Percentiles rank a stretch among this genome's conserved stretches.
Evolutionary conservation across 768 basidiomycete species (phyloP).

Genomic region (Suillus cothurnatus): DNA sequence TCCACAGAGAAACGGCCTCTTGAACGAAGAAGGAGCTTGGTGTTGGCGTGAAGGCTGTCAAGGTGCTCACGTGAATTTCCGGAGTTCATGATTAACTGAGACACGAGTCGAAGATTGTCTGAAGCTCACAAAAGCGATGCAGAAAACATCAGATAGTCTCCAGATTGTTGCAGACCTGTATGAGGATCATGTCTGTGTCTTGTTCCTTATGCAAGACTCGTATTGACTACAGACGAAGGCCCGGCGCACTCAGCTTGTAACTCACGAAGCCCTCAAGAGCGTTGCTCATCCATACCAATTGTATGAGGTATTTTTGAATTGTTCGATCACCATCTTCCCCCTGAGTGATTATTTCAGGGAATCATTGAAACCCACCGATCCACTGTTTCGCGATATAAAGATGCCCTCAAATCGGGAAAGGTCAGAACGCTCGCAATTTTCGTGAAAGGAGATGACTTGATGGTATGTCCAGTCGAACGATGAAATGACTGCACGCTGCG

Average conservation of each 20-base stretch:
- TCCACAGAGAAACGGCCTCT: conserved; percentile 51
- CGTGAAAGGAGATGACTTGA: neutral
- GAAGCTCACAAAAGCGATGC: conserved; percentile 75
- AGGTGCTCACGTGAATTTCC: conserved; percentile 40
- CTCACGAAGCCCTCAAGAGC: conserved; percentile 74
- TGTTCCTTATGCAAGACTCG: neutral
- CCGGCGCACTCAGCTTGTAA: conserved; percentile 66
- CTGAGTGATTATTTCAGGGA: conserved; percentile 43
- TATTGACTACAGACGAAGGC: conserved; percentile 50
- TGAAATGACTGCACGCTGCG: conserved; percentile 72
- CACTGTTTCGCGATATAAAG: conserved; percentile 65
- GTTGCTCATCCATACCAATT: conserved; percentile 74
- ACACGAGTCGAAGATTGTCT: conserved; percentile 57
- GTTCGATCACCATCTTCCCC: neutral
- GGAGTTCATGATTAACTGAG: neutral
- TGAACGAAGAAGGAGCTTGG: conserved; percentile 79
- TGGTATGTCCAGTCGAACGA: conserved; percentile 52
- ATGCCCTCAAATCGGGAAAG: conserved; percentile 42
- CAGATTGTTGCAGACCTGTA: conserved; percentile 78
- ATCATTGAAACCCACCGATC: conserved; percentile 76
- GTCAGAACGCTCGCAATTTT: conserved; percentile 30
- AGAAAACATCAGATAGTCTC: conserved; percentile 71
- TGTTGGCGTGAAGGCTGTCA: conserved; percentile 83
- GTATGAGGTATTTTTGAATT: conserved; percentile 56
- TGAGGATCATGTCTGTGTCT: conserved; percentile 66